Evolutionary conservation across 2,329 filamentous ascomycete genomes (phyloP).

Genomic region (Arthrinium phaeospermum): DNA sequence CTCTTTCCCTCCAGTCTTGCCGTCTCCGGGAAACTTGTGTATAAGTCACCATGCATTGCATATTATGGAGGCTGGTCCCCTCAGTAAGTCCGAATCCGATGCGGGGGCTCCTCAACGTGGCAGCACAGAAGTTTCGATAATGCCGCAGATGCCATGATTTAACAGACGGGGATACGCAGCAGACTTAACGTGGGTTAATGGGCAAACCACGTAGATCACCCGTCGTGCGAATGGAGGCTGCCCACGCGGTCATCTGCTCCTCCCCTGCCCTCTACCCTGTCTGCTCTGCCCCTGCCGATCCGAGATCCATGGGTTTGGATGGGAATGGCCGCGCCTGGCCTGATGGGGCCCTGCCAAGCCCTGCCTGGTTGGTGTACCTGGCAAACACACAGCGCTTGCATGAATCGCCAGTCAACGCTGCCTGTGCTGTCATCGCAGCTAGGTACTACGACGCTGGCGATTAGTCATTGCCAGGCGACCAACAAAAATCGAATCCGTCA

Average conservation of each 20-base stretch:
- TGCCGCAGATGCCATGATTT: slow-evolving; percentile 9
- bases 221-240: slow-evolving; percentile 3
- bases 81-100: neutral
- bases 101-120: neutral
- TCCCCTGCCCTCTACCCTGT: neutral
- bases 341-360: neutral
- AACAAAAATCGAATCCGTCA: neutral
- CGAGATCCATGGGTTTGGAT: neutral
- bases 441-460: neutral
- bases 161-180: neutral
- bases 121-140: neutral
- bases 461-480: slow-evolving; percentile 4
- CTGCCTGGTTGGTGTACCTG: neutral
- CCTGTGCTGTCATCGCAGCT: neutral
- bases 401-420: neutral
- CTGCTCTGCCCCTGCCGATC: slow-evolving; percentile 1
- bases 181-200: neutral
- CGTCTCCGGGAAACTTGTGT: neutral
- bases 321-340: neutral
- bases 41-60: slow-evolving; percentile 17
- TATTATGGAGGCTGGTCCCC: slow-evolving; percentile 12
- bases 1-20: neutral
- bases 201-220: slow-evolving; percentile 11
- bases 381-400: neutral
- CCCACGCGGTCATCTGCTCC: neutral